Percentiles rank a stretch among this genome's conserved stretches.
phyloP scores from a whole-genome alignment of 2,329 filamentous ascomycete species.

The Dryadomyces sulphureus region DNA sequence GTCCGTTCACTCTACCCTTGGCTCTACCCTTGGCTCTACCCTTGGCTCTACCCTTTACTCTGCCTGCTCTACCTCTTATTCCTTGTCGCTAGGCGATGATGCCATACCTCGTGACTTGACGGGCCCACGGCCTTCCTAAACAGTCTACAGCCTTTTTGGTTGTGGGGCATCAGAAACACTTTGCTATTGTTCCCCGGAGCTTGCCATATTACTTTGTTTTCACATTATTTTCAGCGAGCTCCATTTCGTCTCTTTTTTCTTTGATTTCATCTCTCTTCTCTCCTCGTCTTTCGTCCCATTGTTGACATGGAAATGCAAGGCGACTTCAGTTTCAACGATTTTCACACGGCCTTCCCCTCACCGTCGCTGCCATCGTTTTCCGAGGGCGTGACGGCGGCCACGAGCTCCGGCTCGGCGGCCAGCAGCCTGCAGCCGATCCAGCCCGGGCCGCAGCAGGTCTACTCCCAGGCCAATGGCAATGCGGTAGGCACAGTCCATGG shows the following conservation, averaged over 20 bases:
- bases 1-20: too few relatives aligned
- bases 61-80: background rate
- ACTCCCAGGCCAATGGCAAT: too few relatives aligned
- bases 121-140: too few relatives aligned
- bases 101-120: constrained; percentile 47
- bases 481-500: constrained; percentile 16
- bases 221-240: background rate
- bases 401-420: too few relatives aligned
- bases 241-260: background rate
- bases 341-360: constrained; percentile 34
- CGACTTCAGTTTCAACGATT: constrained; percentile 43
- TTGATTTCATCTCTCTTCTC: constrained; percentile 10
- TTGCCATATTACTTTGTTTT: background rate
- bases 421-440: constrained; percentile 34
- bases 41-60: too few relatives aligned
- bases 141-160: background rate
- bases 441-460: constrained; percentile 32
- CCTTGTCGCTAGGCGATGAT: constrained; percentile 28
- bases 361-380: constrained; percentile 30
- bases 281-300: too few relatives aligned
- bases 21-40: too few relatives aligned
- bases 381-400: too few relatives aligned
- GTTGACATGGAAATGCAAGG: too few relatives aligned
- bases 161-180: background rate
- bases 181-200: background rate